These are phyloP conservation scores for Chytridium lagenaria DNA, from an alignment of 371 early-diverging fungal species.

Conservation along the genomic window DNA sequence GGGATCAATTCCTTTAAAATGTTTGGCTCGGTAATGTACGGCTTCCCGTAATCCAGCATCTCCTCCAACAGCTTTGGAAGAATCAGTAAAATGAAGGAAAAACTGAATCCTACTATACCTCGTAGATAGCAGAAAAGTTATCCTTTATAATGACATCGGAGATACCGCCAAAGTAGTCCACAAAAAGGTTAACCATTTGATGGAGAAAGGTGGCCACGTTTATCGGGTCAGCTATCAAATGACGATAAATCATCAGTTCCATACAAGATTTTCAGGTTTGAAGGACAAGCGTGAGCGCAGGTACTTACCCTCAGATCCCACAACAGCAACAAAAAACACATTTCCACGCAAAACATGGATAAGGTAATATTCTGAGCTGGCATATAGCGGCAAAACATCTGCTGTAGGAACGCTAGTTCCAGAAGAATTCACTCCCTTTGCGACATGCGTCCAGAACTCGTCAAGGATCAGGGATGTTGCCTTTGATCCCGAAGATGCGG, in stretches of 20 bases:
- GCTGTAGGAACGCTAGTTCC: conserved; percentile 42
- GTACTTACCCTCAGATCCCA: conserved; percentile 73
- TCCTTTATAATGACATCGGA: conserved; percentile 85
- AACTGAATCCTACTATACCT: conserved; percentile 53
- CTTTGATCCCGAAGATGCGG: conserved; percentile 60
- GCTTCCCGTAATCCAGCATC: conserved; percentile 90
- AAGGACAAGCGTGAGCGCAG: background rate
- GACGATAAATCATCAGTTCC: too few relatives aligned
- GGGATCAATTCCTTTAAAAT: conserved; percentile 86
- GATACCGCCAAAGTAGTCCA: conserved; percentile 81
- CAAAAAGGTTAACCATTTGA: conserved; percentile 77
- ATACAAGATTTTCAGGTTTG: too few relatives aligned
- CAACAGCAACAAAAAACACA: conserved; percentile 75
- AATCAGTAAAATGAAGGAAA: background rate
- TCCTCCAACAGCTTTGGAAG: conserved; percentile 78
- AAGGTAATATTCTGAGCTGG: conserved; percentile 71
- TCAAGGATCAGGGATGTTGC: conserved; percentile 66
- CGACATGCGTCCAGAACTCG: conserved; percentile 68
- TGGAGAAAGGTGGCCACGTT: conserved; percentile 87
- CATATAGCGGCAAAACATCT: conserved; percentile 65
- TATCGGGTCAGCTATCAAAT: conserved; percentile 86
- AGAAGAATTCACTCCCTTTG: conserved; percentile 37
- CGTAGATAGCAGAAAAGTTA: conserved; percentile 91
- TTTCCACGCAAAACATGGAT: conserved; percentile 71
- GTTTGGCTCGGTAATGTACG: conserved; percentile 85